phyloP scores from a whole-genome alignment of 192 early-diverging fungal genomes.

The Mycoemilia scoparia region DNA sequence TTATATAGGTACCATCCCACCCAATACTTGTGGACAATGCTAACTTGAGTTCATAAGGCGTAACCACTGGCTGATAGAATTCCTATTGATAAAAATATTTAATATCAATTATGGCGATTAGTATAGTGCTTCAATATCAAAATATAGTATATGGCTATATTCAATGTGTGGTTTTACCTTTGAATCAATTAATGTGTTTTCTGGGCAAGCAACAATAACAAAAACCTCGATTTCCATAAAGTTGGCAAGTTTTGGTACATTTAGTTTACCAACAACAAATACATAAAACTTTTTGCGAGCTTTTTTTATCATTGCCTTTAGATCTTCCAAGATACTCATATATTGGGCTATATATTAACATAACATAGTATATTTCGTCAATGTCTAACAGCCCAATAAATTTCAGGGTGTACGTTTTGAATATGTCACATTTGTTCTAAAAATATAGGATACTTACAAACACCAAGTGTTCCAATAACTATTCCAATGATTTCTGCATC shows the following conservation, averaged over 20 bases:
- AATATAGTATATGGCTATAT: slow-evolving; percentile 10
- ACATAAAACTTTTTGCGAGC: slow-evolving; percentile 69
- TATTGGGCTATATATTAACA: slow-evolving; percentile 60
- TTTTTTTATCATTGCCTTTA: slow-evolving; percentile 55
- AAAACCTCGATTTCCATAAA: slow-evolving; percentile 90
- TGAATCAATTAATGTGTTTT: slow-evolving; percentile 83
- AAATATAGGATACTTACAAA: too few relatives aligned
- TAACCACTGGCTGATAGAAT: slow-evolving; percentile 82
- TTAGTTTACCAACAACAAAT: slow-evolving; percentile 85
- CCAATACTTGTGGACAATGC: slow-evolving; percentile 36
- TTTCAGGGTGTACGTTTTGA: too few relatives aligned
- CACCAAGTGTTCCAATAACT: slow-evolving; percentile 87
- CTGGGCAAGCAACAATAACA: slow-evolving; percentile 83
- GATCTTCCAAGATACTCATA: slow-evolving; percentile 54
- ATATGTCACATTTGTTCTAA: slow-evolving; percentile 34
- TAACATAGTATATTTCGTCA: too few relatives aligned
- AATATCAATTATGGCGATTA: neutral
- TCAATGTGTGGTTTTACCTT: slow-evolving; percentile 18
- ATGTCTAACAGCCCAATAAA: too few relatives aligned
- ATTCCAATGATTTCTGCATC: slow-evolving; percentile 88
- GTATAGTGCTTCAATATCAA: too few relatives aligned
- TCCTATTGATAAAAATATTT: too few relatives aligned
- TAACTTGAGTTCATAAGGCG: slow-evolving; percentile 78
- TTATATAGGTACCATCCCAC: slow-evolving; percentile 56
- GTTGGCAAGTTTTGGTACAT: slow-evolving; percentile 90